Base-by-base conservation (phyloP, 345 rosid genomes). In the Citrus hindsii region DNA sequence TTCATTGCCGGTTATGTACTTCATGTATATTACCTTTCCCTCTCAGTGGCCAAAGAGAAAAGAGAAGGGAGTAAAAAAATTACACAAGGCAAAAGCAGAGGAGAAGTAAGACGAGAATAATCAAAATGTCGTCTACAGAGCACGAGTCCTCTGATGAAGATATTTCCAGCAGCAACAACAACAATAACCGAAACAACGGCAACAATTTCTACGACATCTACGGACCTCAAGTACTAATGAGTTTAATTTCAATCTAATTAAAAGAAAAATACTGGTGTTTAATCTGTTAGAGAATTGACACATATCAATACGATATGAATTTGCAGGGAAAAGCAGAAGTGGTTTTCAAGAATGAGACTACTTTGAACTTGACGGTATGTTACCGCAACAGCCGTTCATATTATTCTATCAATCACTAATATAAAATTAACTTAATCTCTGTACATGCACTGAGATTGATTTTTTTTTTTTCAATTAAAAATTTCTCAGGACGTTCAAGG, bases 271-370 rank as follows among this genome's bases (percentile, higher is more conserved):
- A 7, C 58, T 18, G 7, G 6, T 53, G 21, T 32, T 67, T 40
- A 46, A 24, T 68, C 32, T 12, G 55, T 24, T 18, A 68, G 71
- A 24, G 32, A 42, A 42, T 66, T 67, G 19, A 2, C 24, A 18
- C 80, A 51, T 51, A 51, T 51, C 19, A 28, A 62, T 38, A 46
- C 58, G 18, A 74, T 66, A 71, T 40, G 56, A 19, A 33, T 30
- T 65, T 82, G 70, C 90, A 96, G 99, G 98, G 92, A 22, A 92
- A 89, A 86, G 95, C 97, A 25, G 98, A 91, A 80, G 73, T 94
- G 78, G 86, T 82, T 75, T 88, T 91, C 88, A 92, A 89, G 80
- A 77, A 83, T 79, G 81, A 85, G 46, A 77, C 87, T 66, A 88
- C 94, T 60, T 76, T 96, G 85, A 90, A 89, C 90, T 80, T 94